These are phyloP conservation scores for Tagetes patula DNA, from an alignment of 129 eudicot species.

Conservation along the genomic window DNA sequence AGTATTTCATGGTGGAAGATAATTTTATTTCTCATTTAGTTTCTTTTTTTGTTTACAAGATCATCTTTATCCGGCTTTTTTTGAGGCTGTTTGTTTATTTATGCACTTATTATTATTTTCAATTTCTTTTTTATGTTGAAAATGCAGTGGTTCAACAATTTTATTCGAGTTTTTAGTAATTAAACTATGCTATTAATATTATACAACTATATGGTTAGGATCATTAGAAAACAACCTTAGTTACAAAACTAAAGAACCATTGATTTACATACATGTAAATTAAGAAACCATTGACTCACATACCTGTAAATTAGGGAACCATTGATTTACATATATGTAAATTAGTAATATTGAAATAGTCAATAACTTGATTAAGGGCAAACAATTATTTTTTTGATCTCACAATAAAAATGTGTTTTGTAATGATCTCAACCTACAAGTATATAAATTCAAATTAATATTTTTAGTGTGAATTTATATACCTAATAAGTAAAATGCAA, in stretches of 20 bases:
- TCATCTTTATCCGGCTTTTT: slow-evolving; percentile 3
- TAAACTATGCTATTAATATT: not conserved
- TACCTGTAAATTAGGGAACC: too few relatives aligned
- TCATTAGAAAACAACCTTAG: too few relatives aligned
- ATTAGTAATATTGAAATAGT: too few relatives aligned
- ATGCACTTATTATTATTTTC: not conserved
- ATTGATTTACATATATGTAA: too few relatives aligned
- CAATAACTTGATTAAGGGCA: too few relatives aligned
- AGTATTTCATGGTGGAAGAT: not conserved
- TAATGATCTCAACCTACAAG: too few relatives aligned
- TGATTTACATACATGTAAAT: too few relatives aligned
- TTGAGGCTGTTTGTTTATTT: not conserved
- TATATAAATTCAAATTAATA: not conserved
- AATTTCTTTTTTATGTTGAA: not conserved
- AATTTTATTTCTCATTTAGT: not conserved
- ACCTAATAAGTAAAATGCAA: not conserved
- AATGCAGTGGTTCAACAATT: not conserved
- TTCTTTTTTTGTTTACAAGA: not conserved
- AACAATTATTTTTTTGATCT: too few relatives aligned
- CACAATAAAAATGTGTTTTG: too few relatives aligned
- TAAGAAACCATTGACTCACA: too few relatives aligned
- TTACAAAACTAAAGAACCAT: too few relatives aligned
- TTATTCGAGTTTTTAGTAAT: not conserved
- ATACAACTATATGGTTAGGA: too few relatives aligned
- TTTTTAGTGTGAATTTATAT: not conserved